Evolutionary conservation across 345 rosid genomes (phyloP), one percentile per base, ranked within the genome.

Genomic region (Moringa oleifera): DNA sequence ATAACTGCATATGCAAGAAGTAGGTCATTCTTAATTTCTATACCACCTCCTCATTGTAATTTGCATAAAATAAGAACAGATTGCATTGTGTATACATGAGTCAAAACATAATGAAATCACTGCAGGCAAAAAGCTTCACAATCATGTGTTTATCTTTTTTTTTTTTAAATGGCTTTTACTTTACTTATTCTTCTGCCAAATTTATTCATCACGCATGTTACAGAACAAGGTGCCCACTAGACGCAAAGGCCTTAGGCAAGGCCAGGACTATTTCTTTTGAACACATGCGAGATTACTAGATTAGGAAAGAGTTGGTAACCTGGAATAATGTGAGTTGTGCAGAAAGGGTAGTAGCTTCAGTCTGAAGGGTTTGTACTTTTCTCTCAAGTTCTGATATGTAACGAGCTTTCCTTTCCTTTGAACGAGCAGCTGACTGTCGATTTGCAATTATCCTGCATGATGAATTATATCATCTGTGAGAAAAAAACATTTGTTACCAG

Each of bases 381-480:
- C 87, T 78, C 85, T 89, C 95, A 1, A 91, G 89, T 67, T 91
- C 95, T 56, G 77, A 61, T 17, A 89, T 87, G 64, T 91, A 89
- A 23, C 86, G 82, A 12, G 90, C 92, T 70, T 91, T 89, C 64
- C 96, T 82, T 80, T 91, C 96, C 69, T 89, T 91, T 9, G 95
- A 89, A 47, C 98, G 88, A 68, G 98, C 87, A 67, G 98, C 96
- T 55, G 96, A 89, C 66, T 86, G 96, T 59, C 96, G 81, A 66
- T 91, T 86, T 59, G 98, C 96, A n/a, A 89, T 75, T 58, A 89
- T 91, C 80, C 96, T 87, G 80, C 60, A 61, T 9, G n/a, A n/a
- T n/a, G n/a, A 65, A 41, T 1, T 7, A 4, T 4, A 4, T 41
- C 13, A 41, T 9, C 12, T 11, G 47, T 4, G 47, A 11, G 47